Evolutionary conservation across 106 monocot genomes (phyloP), one percentile per base, ranked within the genome.

Genomic region (Acanthochlamys bracteata): DNA sequence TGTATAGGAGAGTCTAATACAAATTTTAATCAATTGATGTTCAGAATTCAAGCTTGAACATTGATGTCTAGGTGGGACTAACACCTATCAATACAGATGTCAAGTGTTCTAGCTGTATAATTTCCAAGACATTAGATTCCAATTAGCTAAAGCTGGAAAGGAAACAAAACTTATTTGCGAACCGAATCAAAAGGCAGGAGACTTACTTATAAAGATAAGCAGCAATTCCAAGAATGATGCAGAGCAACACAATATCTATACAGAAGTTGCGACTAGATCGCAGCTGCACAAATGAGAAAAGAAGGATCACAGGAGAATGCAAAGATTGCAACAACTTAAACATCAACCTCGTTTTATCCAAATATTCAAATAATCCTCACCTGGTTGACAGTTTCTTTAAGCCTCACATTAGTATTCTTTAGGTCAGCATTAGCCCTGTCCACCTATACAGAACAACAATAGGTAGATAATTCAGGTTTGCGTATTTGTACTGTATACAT

Each of bases 341-440:
- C 12, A 19, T 54, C 12, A 16, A 10, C 22, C 10, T 55, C 20
- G 3, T 55, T 20, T 55, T 19, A 20, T 19, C 20, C 55, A 2
- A 55, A 20, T 17, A 20, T 20, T 55, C 20, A 55, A 20, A 55
- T 55, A 17, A 55, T 20, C 10, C 55, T 43, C 40, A 87, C 96
- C 96, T 88, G 86, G 60, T 83, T 76, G 21, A 98, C 83, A 57
- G 96, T 85, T 42, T 98, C 82, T 70, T 98, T 92, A 17, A 98
- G 88, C 61, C 88, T 88, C 51, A 91, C 96, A 74, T 98, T 98
- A 39, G 96, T 98, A 74, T 83, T 98, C 66, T 85, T 98, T 41
- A 98, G 71, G 73, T 91, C 96, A 19, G 88, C 57, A 46, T 70
- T 91, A 63, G 79, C 84, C 27, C 74, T 80, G 69, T 88, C 88